Evolutionary conservation across 257 asterid species (phyloP).

Genomic region (Solanum chiquidenum): DNA sequence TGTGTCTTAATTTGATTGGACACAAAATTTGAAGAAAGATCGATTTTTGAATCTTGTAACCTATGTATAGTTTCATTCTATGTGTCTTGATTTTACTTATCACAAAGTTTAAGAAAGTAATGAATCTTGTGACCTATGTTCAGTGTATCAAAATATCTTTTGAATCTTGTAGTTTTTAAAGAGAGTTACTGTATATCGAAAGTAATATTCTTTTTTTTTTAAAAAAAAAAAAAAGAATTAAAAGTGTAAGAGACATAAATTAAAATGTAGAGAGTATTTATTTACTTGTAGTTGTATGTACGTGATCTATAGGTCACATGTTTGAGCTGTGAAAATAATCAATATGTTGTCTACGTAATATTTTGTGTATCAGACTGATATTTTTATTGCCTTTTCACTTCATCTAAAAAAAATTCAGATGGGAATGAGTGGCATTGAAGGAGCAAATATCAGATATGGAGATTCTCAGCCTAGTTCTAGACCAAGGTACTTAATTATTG

Average conservation of each 20-base stretch:
- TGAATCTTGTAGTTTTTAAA: background rate
- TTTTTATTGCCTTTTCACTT: background rate
- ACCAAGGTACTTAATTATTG: slow-evolving; percentile 27
- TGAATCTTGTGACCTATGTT: background rate
- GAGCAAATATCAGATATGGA: slow-evolving; percentile 40
- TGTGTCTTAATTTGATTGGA: background rate
- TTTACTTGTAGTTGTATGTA: background rate
- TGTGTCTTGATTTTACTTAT: background rate
- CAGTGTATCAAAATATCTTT: background rate
- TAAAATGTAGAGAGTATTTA: background rate
- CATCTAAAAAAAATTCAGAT: slow-evolving; percentile 24
- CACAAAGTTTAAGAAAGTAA: background rate
- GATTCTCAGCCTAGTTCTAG: slow-evolving; percentile 41
- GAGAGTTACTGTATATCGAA: background rate
- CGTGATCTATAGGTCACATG: background rate
- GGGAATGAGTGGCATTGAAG: slow-evolving; percentile 47
- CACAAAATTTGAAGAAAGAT: background rate
- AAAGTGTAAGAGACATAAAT: background rate
- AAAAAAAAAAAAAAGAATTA: background rate
- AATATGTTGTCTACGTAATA: background rate
- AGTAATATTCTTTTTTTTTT: background rate
- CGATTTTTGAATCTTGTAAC: background rate
- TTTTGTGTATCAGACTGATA: background rate
- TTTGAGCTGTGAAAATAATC: background rate
- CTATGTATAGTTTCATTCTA: background rate